Evolutionary conservation across 2,329 filamentous ascomycete species (phyloP).

Genomic region (Sarocladiaceae sp.): DNA sequence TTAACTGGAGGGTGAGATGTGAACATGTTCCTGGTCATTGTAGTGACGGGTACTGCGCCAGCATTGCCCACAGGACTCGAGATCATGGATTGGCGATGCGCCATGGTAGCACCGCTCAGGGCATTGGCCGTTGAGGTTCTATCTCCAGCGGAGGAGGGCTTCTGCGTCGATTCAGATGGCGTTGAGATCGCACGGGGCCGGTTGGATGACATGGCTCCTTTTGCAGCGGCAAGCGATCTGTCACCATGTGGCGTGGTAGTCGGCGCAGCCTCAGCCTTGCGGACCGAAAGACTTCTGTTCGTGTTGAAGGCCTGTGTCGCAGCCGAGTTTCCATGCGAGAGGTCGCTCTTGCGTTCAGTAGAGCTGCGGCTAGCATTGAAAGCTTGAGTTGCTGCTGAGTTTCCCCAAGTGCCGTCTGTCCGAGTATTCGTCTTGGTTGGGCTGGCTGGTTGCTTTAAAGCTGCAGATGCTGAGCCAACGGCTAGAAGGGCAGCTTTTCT

Average conservation of each 20-base stretch:
- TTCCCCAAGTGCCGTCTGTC: constrained; percentile 44
- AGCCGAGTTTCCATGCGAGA: constrained; percentile 23
- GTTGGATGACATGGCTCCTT: constrained; percentile 63
- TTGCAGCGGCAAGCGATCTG: constrained; percentile 70
- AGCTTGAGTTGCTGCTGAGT: constrained; percentile 67
- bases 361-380: constrained; percentile 38
- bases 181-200: constrained; percentile 63
- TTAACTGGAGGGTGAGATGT: constrained; percentile 70
- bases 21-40: constrained; percentile 70
- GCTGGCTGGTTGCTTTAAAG: constrained; percentile 20
- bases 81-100: constrained; percentile 49
- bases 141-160: constrained; percentile 42
- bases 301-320: constrained; percentile 34
- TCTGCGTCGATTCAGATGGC: constrained; percentile 34
- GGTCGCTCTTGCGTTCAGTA: constrained; percentile 14
- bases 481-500: constrained; percentile 73
- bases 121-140: constrained; percentile 61
- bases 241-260: constrained; percentile 43
- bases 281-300: constrained; percentile 24
- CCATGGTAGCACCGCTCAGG: constrained; percentile 67
- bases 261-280: constrained; percentile 16
- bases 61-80: constrained; percentile 50
- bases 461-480: constrained; percentile 30
- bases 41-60: constrained; percentile 64
- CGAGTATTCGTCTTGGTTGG: constrained; percentile 15